Evolutionary conservation across 129 eudicot species (phyloP).

Genomic region (Helianthus tuberosus): DNA sequence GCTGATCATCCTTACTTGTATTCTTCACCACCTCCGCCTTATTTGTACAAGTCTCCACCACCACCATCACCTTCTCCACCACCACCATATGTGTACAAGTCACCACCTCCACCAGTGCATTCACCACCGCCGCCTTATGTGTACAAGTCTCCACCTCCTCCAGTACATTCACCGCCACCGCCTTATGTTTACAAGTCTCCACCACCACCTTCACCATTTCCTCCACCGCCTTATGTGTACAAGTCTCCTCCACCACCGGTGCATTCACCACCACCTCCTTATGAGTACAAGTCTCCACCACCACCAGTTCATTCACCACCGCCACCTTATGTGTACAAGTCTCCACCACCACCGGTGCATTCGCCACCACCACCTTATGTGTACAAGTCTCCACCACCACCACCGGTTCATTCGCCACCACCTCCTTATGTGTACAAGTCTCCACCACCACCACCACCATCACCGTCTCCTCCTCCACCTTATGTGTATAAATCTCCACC

Average conservation of each 20-base stretch:
- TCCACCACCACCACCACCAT: conserved; percentile 9
- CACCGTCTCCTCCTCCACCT: background rate
- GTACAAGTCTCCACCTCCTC: conserved; percentile 1
- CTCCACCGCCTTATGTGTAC: conserved; percentile 2
- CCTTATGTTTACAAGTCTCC: conserved; percentile 4
- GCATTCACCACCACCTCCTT: conserved; percentile 8
- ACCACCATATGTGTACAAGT: background rate
- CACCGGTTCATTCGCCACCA: background rate
- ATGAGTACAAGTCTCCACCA: conserved; percentile 1
- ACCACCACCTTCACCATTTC: background rate
- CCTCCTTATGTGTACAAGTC: conserved; percentile 1
- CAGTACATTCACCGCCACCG: background rate
- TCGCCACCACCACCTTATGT: conserved; percentile 15
- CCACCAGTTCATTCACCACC: conserved; percentile 11
- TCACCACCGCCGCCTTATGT: background rate
- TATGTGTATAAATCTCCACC: background rate
- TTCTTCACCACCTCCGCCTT: conserved; percentile 23
- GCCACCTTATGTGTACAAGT: conserved; percentile 8
- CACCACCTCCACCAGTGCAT: background rate
- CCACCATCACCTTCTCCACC: background rate
- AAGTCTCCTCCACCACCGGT: conserved; percentile 17
- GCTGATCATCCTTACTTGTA: conserved; percentile 9
- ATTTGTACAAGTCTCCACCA: conserved; percentile 5
- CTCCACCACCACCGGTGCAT: conserved; percentile 2
- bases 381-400: conserved; percentile 13